Conservation (phyloP, 2,329 filamentous ascomycete genomes). For the Cordyceps farinosa region DNA sequence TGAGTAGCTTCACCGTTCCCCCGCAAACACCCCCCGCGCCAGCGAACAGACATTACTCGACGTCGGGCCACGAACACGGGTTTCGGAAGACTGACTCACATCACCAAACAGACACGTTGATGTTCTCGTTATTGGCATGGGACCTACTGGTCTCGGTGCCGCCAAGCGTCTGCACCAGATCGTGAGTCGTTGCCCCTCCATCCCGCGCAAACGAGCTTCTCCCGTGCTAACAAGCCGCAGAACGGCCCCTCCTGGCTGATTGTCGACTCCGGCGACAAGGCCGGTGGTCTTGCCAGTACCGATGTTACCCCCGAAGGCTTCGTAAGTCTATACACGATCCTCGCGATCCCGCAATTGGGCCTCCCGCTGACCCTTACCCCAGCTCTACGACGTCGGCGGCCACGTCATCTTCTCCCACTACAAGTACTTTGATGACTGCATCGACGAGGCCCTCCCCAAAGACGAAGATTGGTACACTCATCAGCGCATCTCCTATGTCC, state of each 20-base stretch:
- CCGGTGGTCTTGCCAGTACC: conserved; percentile 92
- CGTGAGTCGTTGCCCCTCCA: conserved; percentile 52
- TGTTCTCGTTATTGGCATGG: conserved; percentile 89
- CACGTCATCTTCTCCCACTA: conserved; percentile 99
- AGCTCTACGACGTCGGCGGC: conserved; percentile 98
- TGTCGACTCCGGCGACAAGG: conserved; percentile 84
- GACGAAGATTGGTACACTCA: conserved; percentile 95
- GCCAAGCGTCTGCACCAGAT: conserved; percentile 97
- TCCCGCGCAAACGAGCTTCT: conserved; percentile 21
- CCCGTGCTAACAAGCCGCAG: conserved; percentile 44
- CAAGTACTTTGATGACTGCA: conserved; percentile 99
- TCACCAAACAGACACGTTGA: conserved; percentile 69
- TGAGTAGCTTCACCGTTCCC: conserved; percentile 27
- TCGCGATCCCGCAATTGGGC: background rate
- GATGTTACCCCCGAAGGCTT: conserved; percentile 95
- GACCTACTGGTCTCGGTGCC: conserved; percentile 86
- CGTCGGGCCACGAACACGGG: background rate
- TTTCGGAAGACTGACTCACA: background rate
- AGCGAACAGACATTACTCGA: background rate
- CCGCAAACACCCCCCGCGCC: background rate
- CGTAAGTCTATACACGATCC: conserved; percentile 58
- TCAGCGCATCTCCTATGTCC: conserved; percentile 98
- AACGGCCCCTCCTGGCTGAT: conserved; percentile 94
- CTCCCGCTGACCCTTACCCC: conserved; percentile 22
- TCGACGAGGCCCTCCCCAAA: conserved; percentile 93